Evolutionary conservation across 1,139 yeast genomes (phyloP).

Genomic region (Debaryomyces sp.): DNA sequence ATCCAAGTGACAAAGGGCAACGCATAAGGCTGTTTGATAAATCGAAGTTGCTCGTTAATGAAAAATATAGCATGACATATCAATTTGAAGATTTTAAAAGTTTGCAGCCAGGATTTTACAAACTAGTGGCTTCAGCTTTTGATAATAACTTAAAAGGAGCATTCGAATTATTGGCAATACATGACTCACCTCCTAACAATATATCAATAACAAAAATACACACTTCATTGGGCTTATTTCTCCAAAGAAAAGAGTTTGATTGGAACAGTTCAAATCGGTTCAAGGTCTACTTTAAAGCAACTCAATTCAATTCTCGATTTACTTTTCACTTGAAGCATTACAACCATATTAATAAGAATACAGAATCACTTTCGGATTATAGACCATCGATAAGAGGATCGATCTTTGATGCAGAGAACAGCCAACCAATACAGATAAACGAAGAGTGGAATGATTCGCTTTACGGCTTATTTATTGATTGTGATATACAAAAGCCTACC

Average conservation of each 20-base stretch:
- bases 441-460: slow-evolving; percentile 45
- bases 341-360: slow-evolving; percentile 19
- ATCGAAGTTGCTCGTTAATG: slow-evolving; percentile 29
- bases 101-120: slow-evolving; percentile 40
- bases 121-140: slow-evolving; percentile 37
- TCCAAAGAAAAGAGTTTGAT: slow-evolving; percentile 20
- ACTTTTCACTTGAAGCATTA: slow-evolving; percentile 30
- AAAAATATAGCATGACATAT: slow-evolving; percentile 25
- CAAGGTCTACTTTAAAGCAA: slow-evolving; percentile 30
- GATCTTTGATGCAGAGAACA: slow-evolving; percentile 35
- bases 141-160: slow-evolving; percentile 17
- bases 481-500: slow-evolving; percentile 27
- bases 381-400: slow-evolving; percentile 49
- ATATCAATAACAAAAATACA: slow-evolving; percentile 23
- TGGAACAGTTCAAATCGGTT: slow-evolving; percentile 46
- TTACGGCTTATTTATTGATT: slow-evolving; percentile 49
- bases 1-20: slow-evolving; percentile 16
- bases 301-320: slow-evolving; percentile 23
- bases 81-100: slow-evolving; percentile 24
- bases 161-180: slow-evolving; percentile 18
- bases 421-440: slow-evolving; percentile 33
- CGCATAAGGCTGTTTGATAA: slow-evolving; percentile 32
- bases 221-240: slow-evolving; percentile 40
- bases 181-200: slow-evolving; percentile 11
- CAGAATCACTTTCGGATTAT: slow-evolving; percentile 28